Conservation (phyloP, 208 protist species). For the Entamoeba invadens region DNA sequence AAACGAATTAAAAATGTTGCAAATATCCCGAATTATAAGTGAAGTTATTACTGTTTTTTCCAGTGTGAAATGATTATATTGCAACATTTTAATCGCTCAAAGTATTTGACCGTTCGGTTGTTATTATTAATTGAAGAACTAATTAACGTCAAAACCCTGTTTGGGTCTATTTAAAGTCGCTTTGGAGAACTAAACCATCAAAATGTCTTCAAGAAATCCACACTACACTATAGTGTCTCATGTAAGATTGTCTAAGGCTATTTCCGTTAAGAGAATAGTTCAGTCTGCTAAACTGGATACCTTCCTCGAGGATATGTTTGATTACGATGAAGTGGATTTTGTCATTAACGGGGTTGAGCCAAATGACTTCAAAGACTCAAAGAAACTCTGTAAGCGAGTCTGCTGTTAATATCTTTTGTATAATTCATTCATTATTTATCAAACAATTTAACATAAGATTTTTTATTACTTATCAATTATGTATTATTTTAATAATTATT, state of each 20-base stretch:
- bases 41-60: no score
- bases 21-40: no score
- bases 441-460: background rate
- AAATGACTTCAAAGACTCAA: background rate
- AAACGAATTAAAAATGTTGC: no score
- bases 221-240: background rate
- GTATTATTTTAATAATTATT: no score
- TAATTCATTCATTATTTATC: background rate
- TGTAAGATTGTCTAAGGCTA: background rate
- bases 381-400: background rate
- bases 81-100: no score
- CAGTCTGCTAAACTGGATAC: background rate
- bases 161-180: background rate
- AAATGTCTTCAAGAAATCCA: background rate
- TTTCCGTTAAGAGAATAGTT: background rate
- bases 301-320: background rate
- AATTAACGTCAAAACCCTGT: no score
- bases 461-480: no score
- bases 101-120: no score
- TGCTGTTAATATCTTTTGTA: background rate
- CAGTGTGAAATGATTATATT: no score
- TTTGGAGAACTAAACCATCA: background rate
- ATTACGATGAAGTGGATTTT: background rate
- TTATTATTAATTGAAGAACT: no score
- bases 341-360: background rate